Base-by-base conservation (phyloP, 257 asterid species). In the Solanum corneliomulleri region DNA sequence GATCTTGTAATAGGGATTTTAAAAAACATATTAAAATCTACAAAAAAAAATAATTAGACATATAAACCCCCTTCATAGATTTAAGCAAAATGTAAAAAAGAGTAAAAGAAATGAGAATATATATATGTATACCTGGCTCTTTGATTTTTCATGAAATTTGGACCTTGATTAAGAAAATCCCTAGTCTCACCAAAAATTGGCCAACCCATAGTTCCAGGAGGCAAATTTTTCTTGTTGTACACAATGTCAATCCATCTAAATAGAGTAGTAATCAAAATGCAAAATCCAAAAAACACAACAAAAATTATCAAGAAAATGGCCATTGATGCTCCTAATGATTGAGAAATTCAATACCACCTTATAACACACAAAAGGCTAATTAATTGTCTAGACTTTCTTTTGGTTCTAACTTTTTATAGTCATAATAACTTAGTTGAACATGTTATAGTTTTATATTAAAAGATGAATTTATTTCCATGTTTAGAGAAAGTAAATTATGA, bases 181-280 rank as follows among this genome's bases (percentile, higher is more conserved):
- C 5, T 47, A 25, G 95, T 96, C 88, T 96, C 94, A 15, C 98
- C 99, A 88, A 96, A 90, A 86, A 96, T 64, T 15, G 98, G 98
- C 95, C 94, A 95, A 14, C 99, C 99, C 97, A 96, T 90, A 14
- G 96, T 89, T 18, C 99, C 99, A 11, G 92, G 97, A 39, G 98
- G 98, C 89, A 96, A 69, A 78, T 95, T 93, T 90, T 92, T 93
- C 80, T 74, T 89, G 18, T 31, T 58, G 68, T 91, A 88, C 31
- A 85, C 84, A n/a, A 92, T 80, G 25, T 87, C 88, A 87, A 92
- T 93, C 97, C 98, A 94, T 89, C 91, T 95, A 56, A 90, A 92
- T 58, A 93, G 64, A 68, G 47, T 45, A 42, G 29, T 4, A 41
- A 70, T 72, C 76, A 85, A 76, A 42, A 88, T 74, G n/a, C 91